Percentiles rank a stretch among this genome's conserved stretches.
phyloP scores from a whole-genome alignment of 2,329 filamentous ascomycete genomes.

The Xylaria arbuscula region DNA sequence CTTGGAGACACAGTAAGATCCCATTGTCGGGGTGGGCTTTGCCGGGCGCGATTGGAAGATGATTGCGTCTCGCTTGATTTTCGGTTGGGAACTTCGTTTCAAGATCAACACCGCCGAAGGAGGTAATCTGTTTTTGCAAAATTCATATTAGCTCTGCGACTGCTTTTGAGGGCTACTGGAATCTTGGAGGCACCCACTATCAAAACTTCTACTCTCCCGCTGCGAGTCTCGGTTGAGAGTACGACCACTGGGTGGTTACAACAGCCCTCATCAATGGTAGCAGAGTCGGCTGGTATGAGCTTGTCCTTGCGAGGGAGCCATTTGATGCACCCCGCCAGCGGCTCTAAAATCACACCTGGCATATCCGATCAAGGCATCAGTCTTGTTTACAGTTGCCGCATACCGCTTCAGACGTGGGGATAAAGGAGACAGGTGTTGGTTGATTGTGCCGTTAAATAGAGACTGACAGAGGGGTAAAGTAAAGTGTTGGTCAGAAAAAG shows the following conservation, averaged over 20 bases:
- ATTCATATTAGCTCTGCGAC: neutral
- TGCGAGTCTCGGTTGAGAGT: slow-evolving; percentile 10
- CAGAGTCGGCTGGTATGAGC: neutral
- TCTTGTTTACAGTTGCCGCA: neutral
- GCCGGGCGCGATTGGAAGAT: slow-evolving; percentile 33
- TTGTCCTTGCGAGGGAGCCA: slow-evolving; percentile 31
- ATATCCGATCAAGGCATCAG: slow-evolving; percentile 14
- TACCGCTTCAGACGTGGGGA: neutral
- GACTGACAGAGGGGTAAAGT: too few relatives aligned
- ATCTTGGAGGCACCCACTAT: slow-evolving; percentile 18
- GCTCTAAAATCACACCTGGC: slow-evolving; percentile 27
- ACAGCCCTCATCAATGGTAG: slow-evolving; percentile 29
- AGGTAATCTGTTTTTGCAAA: slow-evolving; percentile 30
- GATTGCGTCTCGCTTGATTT: neutral
- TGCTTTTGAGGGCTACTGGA: neutral
- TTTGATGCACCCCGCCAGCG: slow-evolving; percentile 34
- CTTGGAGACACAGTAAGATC: slow-evolving; percentile 15
- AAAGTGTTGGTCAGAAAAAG: slow-evolving; percentile 14
- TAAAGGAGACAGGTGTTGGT: neutral
- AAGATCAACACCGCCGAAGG: slow-evolving; percentile 26
- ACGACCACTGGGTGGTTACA: slow-evolving; percentile 32
- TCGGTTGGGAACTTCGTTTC: slow-evolving; percentile 17
- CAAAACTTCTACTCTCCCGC: slow-evolving; percentile 26
- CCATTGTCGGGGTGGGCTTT: slow-evolving; percentile 32
- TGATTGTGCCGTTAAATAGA: neutral